Conservation (phyloP, 2,329 filamentous ascomycete species). For the Neonectria faginata region DNA sequence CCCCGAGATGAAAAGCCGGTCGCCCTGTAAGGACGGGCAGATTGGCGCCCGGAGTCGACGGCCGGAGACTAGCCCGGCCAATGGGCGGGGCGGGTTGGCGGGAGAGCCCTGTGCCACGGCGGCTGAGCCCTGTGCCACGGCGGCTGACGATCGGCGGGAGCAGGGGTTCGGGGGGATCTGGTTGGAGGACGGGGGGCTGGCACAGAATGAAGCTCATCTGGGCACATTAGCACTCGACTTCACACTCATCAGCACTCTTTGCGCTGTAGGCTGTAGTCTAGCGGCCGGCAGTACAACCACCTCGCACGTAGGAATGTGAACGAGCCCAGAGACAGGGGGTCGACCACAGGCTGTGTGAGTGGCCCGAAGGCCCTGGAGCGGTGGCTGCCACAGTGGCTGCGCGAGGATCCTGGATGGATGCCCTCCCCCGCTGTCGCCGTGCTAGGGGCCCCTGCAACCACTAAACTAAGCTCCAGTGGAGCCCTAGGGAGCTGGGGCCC, state of each 20-base stretch:
- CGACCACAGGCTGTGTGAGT: neutral
- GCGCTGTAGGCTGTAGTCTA: too few species aligned
- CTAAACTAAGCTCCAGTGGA: neutral
- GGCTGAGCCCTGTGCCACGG: constrained; percentile 19
- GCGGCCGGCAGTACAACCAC: neutral
- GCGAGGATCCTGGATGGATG: too few species aligned
- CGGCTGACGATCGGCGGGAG: constrained; percentile 18
- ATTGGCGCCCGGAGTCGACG: constrained; percentile 8
- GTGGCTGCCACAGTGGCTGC: neutral
- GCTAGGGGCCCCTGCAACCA: neutral
- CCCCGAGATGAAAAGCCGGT: neutral
- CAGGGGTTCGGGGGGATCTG: constrained; percentile 9
- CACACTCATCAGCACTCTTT: neutral
- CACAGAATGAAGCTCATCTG: neutral
- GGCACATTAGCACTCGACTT: neutral
- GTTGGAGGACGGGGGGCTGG: neutral
- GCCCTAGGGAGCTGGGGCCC: neutral
- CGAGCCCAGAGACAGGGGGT: neutral
- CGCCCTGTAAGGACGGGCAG: constrained; percentile 10
- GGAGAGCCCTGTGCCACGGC: constrained; percentile 14
- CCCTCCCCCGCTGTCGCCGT: neutral
- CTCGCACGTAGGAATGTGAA: constrained; percentile 1
- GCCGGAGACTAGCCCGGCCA: neutral
- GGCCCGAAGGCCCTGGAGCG: neutral
- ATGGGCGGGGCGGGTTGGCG: neutral